phyloP scores from a whole-genome alignment of 495 filamentous ascomycete species.

The Penicillium atrosanguineum region DNA sequence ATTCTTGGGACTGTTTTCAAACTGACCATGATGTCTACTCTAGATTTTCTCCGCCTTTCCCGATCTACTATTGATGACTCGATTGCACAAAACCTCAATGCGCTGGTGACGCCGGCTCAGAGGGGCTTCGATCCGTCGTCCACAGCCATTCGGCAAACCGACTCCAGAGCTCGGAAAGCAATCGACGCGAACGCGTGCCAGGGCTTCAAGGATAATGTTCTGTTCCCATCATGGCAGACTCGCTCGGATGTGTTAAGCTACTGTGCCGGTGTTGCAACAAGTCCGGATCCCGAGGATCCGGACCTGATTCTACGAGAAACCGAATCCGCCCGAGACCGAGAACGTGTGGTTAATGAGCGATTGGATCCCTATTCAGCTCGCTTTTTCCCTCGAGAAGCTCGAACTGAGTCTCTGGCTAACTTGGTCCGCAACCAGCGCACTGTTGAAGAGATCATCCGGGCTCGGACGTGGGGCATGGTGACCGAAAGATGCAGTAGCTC shows the following conservation, averaged over 20 bases:
- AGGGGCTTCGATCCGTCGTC: constrained; percentile 77
- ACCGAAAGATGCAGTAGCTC: constrained; percentile 68
- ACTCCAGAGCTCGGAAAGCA: constrained; percentile 33
- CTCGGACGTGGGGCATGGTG: constrained; percentile 80
- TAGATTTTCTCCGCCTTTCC: constrained; percentile 93
- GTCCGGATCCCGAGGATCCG: constrained; percentile 85
- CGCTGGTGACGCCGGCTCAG: constrained; percentile 71
- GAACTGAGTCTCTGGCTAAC: constrained; percentile 77
- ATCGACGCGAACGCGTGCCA: constrained; percentile 63
- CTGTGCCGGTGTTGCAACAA: constrained; percentile 84
- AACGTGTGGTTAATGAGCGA: constrained; percentile 81
- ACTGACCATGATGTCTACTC: constrained; percentile 8
- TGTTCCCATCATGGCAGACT: constrained; percentile 87
- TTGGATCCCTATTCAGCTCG: constrained; percentile 88
- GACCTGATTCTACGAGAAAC: constrained; percentile 66
- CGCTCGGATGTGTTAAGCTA: constrained; percentile 85
- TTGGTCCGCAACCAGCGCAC: constrained; percentile 79
- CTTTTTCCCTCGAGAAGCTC: constrained; percentile 77
- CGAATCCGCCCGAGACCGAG: constrained; percentile 67
- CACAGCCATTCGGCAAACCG: constrained; percentile 58
- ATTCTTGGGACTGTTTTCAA: not conserved
- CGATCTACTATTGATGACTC: constrained; percentile 85
- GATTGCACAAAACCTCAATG: constrained; percentile 91
- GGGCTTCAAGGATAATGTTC: constrained; percentile 70
- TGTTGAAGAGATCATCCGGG: constrained; percentile 84